Base-by-base conservation (phyloP, 371 early-diverging fungal species). In the Lichtheimia corymbifera region DNA sequence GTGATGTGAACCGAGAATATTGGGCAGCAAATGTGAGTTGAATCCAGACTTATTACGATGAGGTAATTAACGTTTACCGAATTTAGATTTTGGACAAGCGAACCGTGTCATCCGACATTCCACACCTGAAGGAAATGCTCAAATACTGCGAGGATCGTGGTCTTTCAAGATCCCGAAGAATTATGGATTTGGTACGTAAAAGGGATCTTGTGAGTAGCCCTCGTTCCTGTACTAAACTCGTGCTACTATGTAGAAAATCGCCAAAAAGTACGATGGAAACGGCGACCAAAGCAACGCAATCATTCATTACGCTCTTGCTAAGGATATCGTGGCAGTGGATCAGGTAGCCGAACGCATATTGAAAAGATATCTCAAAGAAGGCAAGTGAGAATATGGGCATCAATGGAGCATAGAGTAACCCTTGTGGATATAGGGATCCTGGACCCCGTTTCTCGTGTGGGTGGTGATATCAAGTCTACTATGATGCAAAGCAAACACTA, bases 21-120 rank as follows among this genome's bases (percentile, higher is more conserved):
- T 77, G 77, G 77, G 64, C 64, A 5, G 55, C 53, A 40, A 27
- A 68, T 51, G 66, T 75, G 49, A 44, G n/a, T 20, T 15, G 17
- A 11, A 20, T 17, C 3, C 13, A 24, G 12, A 13, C 4, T 24
- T 4, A 50, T 12, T 14, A 14, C 6, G 13, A 2, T 28, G 6
- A 52, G 13, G 28, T 14, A 4, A 17, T 27, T 28, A 5, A 52
- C 11, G 9, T 35, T 11, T 22, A 22, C 5, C 11, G 6, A 11
- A 2, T 0, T 35, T 35, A 35, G 35, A 35, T 35, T 35, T 11
- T 35, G 35, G 35, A 35, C 11, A 35, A 11, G 2, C 35, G 11
- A 11, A 35, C 35, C 35, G 9, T 35, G 35, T 35, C 35, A 35
- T 35, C 35, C 1, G 35, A 35, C 9, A 9, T 35, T 9, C 35